Percentiles rank a stretch among this genome's conserved stretches.
Evolutionary conservation across 192 early-diverging fungal genomes (phyloP).

Genomic region (Dimargaris xerosporica): DNA sequence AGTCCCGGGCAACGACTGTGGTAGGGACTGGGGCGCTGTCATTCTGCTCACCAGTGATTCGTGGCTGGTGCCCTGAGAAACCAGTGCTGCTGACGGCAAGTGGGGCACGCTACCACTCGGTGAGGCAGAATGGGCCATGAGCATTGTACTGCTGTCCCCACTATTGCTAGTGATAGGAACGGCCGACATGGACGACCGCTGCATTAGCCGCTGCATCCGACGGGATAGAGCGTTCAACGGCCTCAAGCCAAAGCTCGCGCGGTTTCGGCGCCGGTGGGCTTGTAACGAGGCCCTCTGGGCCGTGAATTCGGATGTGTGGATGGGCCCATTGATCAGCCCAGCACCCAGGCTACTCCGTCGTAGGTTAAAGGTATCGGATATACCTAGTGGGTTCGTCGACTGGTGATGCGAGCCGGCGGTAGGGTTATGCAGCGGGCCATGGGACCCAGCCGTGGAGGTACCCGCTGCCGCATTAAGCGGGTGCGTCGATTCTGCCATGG

Average conservation of each 20-base stretch:
- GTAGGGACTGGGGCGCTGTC: neutral
- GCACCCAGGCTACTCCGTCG: neutral
- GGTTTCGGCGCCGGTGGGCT: neutral
- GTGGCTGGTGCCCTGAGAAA: neutral
- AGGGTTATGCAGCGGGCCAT: neutral
- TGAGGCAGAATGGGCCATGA: no score
- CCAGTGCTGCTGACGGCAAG: neutral
- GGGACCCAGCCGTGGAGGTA: neutral
- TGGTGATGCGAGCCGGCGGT: neutral
- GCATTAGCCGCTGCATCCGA: conserved; percentile 3
- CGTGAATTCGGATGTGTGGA: neutral
- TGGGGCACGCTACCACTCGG: neutral
- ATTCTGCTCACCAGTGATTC: neutral
- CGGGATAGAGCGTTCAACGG: conserved; percentile 4
- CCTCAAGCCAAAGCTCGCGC: neutral
- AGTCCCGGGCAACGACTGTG: no score
- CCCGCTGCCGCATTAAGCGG: neutral
- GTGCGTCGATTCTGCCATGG: neutral
- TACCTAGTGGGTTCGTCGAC: neutral
- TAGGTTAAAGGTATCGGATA: neutral
- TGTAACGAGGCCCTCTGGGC: no score
- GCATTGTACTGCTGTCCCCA: no score
- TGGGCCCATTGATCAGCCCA: neutral
- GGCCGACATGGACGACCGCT: neutral
- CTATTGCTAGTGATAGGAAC: neutral